These are phyloP conservation scores for Dalechampia spathulata DNA, from an alignment of 441 rosid species.

Conservation along the genomic window DNA sequence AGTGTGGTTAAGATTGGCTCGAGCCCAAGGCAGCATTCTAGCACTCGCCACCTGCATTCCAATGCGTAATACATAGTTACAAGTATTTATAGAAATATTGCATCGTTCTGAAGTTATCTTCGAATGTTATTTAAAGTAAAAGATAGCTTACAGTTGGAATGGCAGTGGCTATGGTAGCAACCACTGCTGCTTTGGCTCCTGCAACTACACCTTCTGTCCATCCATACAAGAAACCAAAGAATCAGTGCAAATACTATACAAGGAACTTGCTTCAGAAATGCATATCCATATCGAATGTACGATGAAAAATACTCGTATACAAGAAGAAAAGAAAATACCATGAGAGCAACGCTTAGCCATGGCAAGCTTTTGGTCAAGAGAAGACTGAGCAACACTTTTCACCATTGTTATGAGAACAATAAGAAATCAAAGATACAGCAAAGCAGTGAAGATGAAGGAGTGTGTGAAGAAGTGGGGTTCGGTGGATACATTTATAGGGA, in stretches of 20 bases:
- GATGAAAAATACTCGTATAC: too few species aligned
- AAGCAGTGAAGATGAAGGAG: too few species aligned
- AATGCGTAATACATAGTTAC: too few species aligned
- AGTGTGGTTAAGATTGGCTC: slow-evolving; percentile 57
- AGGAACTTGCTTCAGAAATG: too few species aligned
- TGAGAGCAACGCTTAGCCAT: slow-evolving; percentile 57
- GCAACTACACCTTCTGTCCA: slow-evolving; percentile 63
- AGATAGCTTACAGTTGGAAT: slow-evolving; percentile 49
- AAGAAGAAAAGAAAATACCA: slow-evolving; percentile 21
- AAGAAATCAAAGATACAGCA: too few species aligned
- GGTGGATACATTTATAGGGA: too few species aligned
- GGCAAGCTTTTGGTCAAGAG: slow-evolving; percentile 53
- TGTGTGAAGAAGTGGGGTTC: too few species aligned
- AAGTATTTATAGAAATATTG: too few species aligned
- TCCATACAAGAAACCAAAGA: slow-evolving; percentile 9
- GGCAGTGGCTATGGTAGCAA: slow-evolving; percentile 57
- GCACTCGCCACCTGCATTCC: slow-evolving; percentile 55
- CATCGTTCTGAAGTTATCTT: too few species aligned
- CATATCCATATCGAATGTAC: too few species aligned
- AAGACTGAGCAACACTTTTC: slow-evolving; percentile 35
- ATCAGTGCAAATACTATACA: too few species aligned
- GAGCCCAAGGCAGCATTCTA: slow-evolving; percentile 78
- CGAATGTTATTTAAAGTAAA: too few species aligned
- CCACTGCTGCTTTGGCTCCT: slow-evolving; percentile 65
- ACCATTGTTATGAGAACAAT: slow-evolving; percentile 30